A percentile compares a stretch with the other conserved stretches of the same genome.
These are phyloP conservation scores for Malus sylvestris DNA, from an alignment of 306 rosid genomes.

Conservation along the genomic window DNA sequence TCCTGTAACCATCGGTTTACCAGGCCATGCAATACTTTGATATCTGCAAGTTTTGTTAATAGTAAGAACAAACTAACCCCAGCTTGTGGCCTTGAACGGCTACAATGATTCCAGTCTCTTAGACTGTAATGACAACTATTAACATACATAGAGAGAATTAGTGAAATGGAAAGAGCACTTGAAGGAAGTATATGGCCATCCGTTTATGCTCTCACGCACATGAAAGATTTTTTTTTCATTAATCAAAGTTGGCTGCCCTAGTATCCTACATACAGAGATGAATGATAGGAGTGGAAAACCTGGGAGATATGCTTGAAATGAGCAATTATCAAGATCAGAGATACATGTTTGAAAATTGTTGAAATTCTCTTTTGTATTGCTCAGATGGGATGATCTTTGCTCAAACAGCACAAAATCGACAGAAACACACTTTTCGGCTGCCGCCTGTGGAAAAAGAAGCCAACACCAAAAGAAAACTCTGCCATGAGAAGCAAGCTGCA, in stretches of 20 bases:
- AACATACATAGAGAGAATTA: not conserved
- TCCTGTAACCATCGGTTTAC: slow-evolving; percentile 58
- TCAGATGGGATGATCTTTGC: slow-evolving; percentile 55
- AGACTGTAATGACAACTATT: not conserved
- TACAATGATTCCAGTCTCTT: not conserved
- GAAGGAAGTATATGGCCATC: not conserved
- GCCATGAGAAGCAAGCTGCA: not conserved
- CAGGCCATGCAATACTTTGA: slow-evolving; percentile 56
- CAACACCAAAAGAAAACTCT: not conserved
- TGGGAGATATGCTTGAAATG: slow-evolving; percentile 52
- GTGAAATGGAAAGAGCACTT: not conserved
- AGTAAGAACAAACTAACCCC: not conserved
- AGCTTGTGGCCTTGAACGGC: not conserved
- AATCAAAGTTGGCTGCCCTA: not conserved
- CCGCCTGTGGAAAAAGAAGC: slow-evolving; percentile 35
- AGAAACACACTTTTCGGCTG: slow-evolving; percentile 58
- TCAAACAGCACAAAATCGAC: slow-evolving; percentile 66
- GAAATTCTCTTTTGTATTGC: slow-evolving; percentile 32
- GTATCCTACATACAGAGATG: not conserved
- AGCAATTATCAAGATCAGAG: slow-evolving; percentile 66
- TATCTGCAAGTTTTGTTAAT: slow-evolving; percentile 44
- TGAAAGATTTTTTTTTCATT: not conserved
- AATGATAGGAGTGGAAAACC: slow-evolving; percentile 21
- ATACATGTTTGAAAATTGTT: slow-evolving; percentile 35
- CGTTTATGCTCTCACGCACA: not conserved